A percentile compares a stretch with the other conserved stretches of the same genome.
Conservation (phyloP, 306 rosid genomes). For the Potentilla sterilis region DNA sequence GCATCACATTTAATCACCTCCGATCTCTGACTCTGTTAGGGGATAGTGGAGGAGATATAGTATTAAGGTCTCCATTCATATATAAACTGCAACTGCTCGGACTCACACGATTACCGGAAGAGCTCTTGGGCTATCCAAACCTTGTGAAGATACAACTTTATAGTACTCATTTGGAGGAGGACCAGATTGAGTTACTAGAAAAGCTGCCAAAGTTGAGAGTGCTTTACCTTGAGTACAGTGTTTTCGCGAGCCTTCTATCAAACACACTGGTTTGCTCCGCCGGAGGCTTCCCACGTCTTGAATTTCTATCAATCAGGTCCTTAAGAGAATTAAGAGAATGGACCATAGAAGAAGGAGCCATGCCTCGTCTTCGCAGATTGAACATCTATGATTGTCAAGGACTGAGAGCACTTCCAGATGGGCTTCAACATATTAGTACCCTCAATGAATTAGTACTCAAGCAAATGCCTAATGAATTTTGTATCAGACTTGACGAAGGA, state of each 20-base stretch:
- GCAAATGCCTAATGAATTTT: neutral
- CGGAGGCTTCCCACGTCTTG: constrained; percentile 10
- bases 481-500: neutral
- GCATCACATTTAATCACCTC: neutral
- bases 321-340: constrained; percentile 14
- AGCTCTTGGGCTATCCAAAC: neutral
- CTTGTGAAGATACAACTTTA: constrained; percentile 32
- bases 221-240: neutral
- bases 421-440: neutral
- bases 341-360: constrained; percentile 38
- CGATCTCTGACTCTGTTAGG: neutral
- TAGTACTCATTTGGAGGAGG: constrained; percentile 26
- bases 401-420: neutral
- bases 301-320: too few relatives aligned
- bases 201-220: constrained; percentile 45
- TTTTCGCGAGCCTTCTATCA: too few relatives aligned
- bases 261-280: constrained; percentile 14
- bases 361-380: constrained; percentile 4
- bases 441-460: neutral
- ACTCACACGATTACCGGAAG: too few relatives aligned
- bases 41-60: too few relatives aligned
- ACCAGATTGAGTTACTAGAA: constrained; percentile 37
- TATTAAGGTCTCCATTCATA: too few relatives aligned
- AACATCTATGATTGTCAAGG: accelerated
- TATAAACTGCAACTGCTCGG: neutral